These are phyloP conservation scores for Rugosomyces carneus DNA, from an alignment of 1,284 basidiomycete genomes.

Conservation along the genomic window DNA sequence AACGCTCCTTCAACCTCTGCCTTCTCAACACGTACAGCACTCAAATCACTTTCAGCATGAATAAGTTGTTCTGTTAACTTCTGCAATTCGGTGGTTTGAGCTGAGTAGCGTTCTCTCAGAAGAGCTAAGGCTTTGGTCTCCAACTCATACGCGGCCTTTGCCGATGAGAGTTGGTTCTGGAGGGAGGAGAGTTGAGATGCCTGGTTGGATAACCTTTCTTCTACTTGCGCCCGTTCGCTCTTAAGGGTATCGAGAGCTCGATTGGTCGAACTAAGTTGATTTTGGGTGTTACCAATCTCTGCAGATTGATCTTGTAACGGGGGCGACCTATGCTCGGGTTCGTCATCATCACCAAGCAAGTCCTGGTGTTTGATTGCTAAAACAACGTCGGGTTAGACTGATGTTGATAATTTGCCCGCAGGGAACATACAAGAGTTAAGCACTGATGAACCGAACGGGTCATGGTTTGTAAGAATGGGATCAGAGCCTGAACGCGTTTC, in stretches of 20 bases:
- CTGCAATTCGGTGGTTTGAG: conserved; percentile 76
- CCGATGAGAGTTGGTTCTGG: conserved; percentile 69
- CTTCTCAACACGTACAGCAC: conserved; percentile 86
- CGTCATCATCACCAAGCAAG: conserved; percentile 73
- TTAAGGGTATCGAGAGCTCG: conserved; percentile 59
- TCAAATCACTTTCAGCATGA: conserved; percentile 87
- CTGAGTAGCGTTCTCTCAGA: conserved; percentile 65
- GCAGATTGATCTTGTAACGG: conserved; percentile 64
- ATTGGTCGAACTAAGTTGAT: conserved; percentile 79
- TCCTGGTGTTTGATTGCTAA: conserved; percentile 31
- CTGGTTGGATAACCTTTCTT: conserved; percentile 55
- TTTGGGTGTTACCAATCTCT: conserved; percentile 82
- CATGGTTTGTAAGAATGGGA: conserved; percentile 23
- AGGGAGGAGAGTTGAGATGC: conserved; percentile 66
- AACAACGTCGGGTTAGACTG: neutral
- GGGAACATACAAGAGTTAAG: conserved; percentile 23
- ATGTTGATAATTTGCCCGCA: conserved; percentile 15
- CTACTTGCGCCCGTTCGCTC: conserved; percentile 51
- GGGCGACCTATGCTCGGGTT: conserved; percentile 40
- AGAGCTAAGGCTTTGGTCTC: conserved; percentile 74
- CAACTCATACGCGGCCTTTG: conserved; percentile 78
- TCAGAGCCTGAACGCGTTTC: conserved; percentile 19
- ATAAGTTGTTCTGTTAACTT: conserved; percentile 80
- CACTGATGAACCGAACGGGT: conserved; percentile 36
- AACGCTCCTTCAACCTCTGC: conserved; percentile 86